Evolutionary conservation across 352 stramenopile genomes (phyloP).

Genomic region (Phytophthora quininea): DNA sequence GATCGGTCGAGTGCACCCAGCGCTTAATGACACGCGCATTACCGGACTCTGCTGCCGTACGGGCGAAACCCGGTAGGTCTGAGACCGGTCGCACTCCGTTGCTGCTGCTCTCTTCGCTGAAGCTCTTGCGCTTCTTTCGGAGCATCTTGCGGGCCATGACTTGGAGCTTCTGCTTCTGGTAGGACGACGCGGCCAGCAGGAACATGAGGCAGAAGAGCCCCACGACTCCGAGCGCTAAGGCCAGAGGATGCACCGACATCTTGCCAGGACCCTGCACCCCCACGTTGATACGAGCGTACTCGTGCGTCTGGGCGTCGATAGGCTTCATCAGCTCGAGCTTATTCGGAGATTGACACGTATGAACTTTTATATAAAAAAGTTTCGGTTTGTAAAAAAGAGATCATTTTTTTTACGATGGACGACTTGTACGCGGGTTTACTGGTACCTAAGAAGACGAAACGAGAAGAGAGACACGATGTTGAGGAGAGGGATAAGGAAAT

Average conservation of each 20-base stretch:
- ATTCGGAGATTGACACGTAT: too few relatives aligned
- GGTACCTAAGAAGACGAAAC: constrained; percentile 56
- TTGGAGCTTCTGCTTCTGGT: constrained; percentile 82
- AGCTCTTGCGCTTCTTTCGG: constrained; percentile 63
- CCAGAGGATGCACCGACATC: constrained; percentile 67
- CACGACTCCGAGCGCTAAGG: constrained; percentile 64
- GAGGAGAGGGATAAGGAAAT: not conserved
- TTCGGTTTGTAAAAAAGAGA: too few relatives aligned
- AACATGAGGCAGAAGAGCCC: constrained; percentile 68
- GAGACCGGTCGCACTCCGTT: constrained; percentile 34
- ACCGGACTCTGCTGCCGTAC: constrained; percentile 69
- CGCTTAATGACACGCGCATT: constrained; percentile 84
- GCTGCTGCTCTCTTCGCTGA: constrained; percentile 43
- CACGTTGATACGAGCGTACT: constrained; percentile 35
- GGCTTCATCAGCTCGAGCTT: constrained; percentile 16
- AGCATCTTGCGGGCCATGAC: constrained; percentile 82
- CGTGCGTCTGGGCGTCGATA: constrained; percentile 31
- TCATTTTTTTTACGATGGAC: not conserved
- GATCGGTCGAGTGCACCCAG: constrained; percentile 75
- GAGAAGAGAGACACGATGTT: constrained; percentile 19
- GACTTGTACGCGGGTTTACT: constrained; percentile 68
- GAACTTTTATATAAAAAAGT: too few relatives aligned
- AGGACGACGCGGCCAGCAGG: constrained; percentile 71
- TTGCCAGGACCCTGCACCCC: constrained; percentile 9
- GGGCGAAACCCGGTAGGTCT: constrained; percentile 67